Evolutionary conservation across 2,329 filamentous ascomycete species (phyloP).

Genomic region (Chaetomiaceae sp.): DNA sequence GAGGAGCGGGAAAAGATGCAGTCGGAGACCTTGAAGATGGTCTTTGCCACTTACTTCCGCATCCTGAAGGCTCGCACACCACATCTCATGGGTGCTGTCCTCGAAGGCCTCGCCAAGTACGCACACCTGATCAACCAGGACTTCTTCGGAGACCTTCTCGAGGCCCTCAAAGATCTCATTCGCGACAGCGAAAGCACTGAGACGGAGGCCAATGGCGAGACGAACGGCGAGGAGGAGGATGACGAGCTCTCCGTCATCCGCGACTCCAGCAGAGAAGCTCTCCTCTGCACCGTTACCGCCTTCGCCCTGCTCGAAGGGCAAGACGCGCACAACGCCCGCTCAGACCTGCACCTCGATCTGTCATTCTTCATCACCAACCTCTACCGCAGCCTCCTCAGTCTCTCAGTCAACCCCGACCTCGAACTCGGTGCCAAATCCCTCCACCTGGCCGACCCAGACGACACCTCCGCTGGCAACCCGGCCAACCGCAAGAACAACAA

Average conservation of each 20-base stretch:
- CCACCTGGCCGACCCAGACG: constrained; percentile 60
- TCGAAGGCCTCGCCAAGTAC: constrained; percentile 91
- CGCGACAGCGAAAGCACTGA: constrained; percentile 62
- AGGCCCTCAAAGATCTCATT: constrained; percentile 90
- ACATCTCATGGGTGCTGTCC: constrained; percentile 90
- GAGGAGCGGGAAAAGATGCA: constrained; percentile 94
- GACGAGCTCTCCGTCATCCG: constrained; percentile 50
- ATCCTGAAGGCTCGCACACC: constrained; percentile 80
- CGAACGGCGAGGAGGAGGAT: constrained; percentile 44
- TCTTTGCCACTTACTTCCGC: constrained; percentile 92
- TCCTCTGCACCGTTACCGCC: constrained; percentile 93
- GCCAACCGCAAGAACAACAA: constrained; percentile 47
- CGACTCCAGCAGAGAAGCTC: constrained; percentile 77
- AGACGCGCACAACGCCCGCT: constrained; percentile 79
- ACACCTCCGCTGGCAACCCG: constrained; percentile 37
- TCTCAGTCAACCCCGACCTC: constrained; percentile 78
- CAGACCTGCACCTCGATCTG: constrained; percentile 80
- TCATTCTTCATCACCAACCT: constrained; percentile 94
- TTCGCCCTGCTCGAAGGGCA: constrained; percentile 95
- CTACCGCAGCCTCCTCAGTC: constrained; percentile 75
- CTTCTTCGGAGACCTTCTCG: constrained; percentile 94
- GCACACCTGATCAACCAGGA: constrained; percentile 97
- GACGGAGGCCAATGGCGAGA: constrained; percentile 40
- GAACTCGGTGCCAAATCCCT: constrained; percentile 74
- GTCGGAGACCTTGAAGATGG: constrained; percentile 89